phyloP scores from a whole-genome alignment of 176 grass and related monocot genomes.

The Tillandsia leiboldiana region DNA sequence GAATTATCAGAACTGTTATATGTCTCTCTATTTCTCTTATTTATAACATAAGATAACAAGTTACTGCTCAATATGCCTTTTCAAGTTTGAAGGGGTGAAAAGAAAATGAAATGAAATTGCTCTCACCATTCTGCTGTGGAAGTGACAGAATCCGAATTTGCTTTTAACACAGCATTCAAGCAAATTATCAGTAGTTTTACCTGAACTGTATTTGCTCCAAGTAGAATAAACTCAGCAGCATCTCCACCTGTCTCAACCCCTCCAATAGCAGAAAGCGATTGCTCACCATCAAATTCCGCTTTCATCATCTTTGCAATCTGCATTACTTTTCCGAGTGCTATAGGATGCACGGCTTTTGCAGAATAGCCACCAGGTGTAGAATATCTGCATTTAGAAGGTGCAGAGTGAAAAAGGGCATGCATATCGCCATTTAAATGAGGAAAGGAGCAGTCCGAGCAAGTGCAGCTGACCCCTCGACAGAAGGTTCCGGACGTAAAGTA shows the following conservation, averaged over 20 bases:
- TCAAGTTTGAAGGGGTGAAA: background rate
- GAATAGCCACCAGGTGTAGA: constrained; percentile 93
- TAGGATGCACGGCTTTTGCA: constrained; percentile 90
- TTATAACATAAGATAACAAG: background rate
- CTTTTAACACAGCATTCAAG: too few species aligned
- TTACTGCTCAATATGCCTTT: background rate
- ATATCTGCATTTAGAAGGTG: constrained; percentile 38
- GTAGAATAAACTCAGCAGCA: constrained; percentile 86
- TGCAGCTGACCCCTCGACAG: constrained; percentile 75
- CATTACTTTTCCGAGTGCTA: constrained; percentile 94
- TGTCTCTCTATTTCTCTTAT: background rate
- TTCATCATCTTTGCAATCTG: constrained; percentile 85
- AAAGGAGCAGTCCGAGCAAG: background rate
- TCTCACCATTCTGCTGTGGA: background rate
- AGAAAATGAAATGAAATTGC: background rate
- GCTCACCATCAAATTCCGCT: constrained; percentile 60
- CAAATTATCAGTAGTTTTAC: constrained; percentile 20
- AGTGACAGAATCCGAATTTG: background rate
- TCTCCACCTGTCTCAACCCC: constrained; percentile 86
- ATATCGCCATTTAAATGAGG: background rate
- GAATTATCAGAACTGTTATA: background rate
- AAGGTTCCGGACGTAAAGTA: constrained; percentile 79
- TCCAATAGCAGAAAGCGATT: constrained; percentile 81
- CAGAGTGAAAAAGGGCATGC: background rate
- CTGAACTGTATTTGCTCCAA: constrained; percentile 95